Evolutionary conservation across 345 rosid genomes (phyloP).

Genomic region (Citrus hindsii): DNA sequence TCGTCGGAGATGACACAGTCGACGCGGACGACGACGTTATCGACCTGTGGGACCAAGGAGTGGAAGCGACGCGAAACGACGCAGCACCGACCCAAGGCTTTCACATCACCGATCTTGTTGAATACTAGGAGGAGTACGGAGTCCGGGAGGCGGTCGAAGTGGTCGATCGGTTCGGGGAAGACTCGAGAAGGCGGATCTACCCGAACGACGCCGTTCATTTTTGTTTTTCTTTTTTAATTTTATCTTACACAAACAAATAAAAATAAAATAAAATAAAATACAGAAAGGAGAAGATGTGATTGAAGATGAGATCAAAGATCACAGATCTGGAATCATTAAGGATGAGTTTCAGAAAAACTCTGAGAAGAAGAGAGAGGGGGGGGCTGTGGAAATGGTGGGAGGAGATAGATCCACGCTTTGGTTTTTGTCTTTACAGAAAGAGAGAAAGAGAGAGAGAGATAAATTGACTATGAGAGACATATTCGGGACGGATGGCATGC

Average conservation of each 20-base stretch:
- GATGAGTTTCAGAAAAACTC: too few species aligned
- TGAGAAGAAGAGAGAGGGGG: too few species aligned
- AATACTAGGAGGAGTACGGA: conserved; percentile 70
- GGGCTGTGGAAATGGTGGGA: conserved; percentile 12
- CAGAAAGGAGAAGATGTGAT: neutral
- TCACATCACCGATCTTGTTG: conserved; percentile 87
- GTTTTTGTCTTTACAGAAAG: neutral
- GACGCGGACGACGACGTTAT: conserved; percentile 82
- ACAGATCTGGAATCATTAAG: too few species aligned
- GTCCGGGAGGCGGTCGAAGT: conserved; percentile 86
- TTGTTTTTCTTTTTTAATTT: neutral
- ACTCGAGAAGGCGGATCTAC: conserved; percentile 58
- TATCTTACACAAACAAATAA: neutral
- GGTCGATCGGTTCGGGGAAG: conserved; percentile 58
- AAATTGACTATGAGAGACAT: too few species aligned
- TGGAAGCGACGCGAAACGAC: conserved; percentile 79
- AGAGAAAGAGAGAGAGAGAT: too few species aligned
- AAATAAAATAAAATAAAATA: neutral
- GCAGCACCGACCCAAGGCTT: conserved; percentile 89
- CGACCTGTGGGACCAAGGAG: conserved; percentile 73
- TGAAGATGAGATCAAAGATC: neutral
- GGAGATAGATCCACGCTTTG: conserved; percentile 37
- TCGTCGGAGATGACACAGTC: conserved; percentile 95
- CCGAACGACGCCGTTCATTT: conserved; percentile 1
- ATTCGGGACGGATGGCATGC: too few species aligned